Percentiles rank a stretch among this genome's conserved stretches.
phyloP scores from a whole-genome alignment of 805 yeast species.

The Metschnikowia matae region DNA sequence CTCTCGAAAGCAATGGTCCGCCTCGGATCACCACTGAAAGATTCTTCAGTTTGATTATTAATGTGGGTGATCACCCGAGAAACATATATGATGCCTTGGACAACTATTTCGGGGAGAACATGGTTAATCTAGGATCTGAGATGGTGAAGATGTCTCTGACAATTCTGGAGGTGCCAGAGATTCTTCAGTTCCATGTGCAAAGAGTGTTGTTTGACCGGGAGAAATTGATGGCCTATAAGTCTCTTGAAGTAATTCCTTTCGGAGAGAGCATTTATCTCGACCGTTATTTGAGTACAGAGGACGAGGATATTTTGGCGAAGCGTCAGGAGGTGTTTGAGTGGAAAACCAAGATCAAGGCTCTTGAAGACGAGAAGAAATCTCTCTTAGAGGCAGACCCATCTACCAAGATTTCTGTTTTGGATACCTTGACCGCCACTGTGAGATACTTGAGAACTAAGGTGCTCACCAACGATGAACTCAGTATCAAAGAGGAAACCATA shows the following conservation, averaged over 20 bases:
- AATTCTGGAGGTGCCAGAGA: constrained; percentile 67
- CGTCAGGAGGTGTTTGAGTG: constrained; percentile 58
- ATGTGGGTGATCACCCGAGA: constrained; percentile 83
- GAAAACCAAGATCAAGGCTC: constrained; percentile 49
- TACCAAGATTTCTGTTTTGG: constrained; percentile 33
- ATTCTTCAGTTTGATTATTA: constrained; percentile 76
- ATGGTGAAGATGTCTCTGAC: constrained; percentile 70
- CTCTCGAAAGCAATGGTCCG: constrained; percentile 34
- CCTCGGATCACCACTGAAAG: constrained; percentile 52
- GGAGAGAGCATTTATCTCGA: constrained; percentile 78
- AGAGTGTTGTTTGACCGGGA: constrained; percentile 86
- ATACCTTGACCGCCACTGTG: constrained; percentile 49
- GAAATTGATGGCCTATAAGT: constrained; percentile 70
- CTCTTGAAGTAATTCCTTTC: constrained; percentile 77
- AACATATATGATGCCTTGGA: constrained; percentile 90
- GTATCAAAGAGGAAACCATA: constrained; percentile 46
- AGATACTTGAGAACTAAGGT: constrained; percentile 49
- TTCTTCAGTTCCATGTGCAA: constrained; percentile 89
- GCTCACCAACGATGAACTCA: constrained; percentile 28
- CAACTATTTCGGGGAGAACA: constrained; percentile 72
- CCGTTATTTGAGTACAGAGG: constrained; percentile 72
- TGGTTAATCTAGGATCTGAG: constrained; percentile 65
- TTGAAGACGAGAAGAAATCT: constrained; percentile 41
- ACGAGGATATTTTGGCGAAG: constrained; percentile 47
- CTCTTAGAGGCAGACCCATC: constrained; percentile 40